Percentiles rank a stretch among this genome's conserved stretches.
phyloP scores from a whole-genome alignment of 306 rosid genomes.

The Nissolia schottii region DNA sequence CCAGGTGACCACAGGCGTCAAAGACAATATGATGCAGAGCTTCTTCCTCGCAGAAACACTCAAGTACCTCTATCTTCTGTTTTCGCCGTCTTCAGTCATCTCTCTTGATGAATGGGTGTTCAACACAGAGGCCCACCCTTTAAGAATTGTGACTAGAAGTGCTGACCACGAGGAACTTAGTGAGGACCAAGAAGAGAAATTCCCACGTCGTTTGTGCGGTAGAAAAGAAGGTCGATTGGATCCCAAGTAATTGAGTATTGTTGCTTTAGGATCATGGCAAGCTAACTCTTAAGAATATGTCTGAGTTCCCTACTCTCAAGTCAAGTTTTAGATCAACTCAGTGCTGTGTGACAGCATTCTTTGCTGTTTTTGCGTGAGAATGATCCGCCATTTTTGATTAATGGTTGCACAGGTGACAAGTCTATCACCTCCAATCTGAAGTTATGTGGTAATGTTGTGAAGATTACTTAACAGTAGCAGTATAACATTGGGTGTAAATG shows the following conservation, averaged over 20 bases:
- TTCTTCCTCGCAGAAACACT: slow-evolving; percentile 71
- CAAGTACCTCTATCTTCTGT: slow-evolving; percentile 59
- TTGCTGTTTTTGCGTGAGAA: neutral
- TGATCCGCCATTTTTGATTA: slow-evolving; percentile 2
- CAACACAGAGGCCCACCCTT: slow-evolving; percentile 69
- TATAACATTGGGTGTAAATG: slow-evolving; percentile 24
- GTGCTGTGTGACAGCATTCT: slow-evolving; percentile 11
- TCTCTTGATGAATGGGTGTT: slow-evolving; percentile 66
- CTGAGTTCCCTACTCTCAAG: slow-evolving; percentile 19
- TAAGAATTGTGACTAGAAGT: slow-evolving; percentile 40
- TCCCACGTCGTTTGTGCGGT: slow-evolving; percentile 34
- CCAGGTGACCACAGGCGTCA: slow-evolving; percentile 45
- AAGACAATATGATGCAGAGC: slow-evolving; percentile 63
- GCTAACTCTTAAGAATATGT: slow-evolving; percentile 17
- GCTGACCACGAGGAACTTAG: neutral
- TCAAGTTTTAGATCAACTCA: neutral
- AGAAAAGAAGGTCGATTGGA: slow-evolving; percentile 45
- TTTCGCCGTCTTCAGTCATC: slow-evolving; percentile 55
- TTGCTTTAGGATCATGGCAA: slow-evolving; percentile 18
- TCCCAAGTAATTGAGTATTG: slow-evolving; percentile 15
- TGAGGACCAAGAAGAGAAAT: slow-evolving; percentile 16
- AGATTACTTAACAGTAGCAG: slow-evolving; percentile 5
- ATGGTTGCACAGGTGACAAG: neutral
- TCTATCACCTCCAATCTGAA: slow-evolving; percentile 10
- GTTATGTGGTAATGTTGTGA: neutral